Evolutionary conservation across 2,329 filamentous ascomycete species (phyloP).

Genomic region (Sporothrix sp.): DNA sequence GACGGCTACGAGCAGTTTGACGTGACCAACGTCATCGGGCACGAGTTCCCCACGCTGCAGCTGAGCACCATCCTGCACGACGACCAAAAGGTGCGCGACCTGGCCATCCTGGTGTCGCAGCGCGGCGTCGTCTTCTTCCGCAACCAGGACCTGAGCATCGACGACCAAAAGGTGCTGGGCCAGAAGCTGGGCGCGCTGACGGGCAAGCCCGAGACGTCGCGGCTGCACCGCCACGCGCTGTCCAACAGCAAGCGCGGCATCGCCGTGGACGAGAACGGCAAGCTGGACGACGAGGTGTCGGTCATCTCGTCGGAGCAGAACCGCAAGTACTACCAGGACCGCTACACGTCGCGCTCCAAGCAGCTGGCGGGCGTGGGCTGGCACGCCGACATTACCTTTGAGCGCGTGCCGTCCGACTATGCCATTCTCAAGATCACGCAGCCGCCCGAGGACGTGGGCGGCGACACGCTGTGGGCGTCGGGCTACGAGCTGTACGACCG

Average conservation of each 20-base stretch:
- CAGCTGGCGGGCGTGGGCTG: constrained; percentile 29
- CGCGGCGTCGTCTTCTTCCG: constrained; percentile 59
- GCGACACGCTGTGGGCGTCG: constrained; percentile 53
- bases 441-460: constrained; percentile 33
- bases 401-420: constrained; percentile 37
- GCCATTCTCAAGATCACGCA: constrained; percentile 34
- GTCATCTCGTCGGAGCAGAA: constrained; percentile 36
- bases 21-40: constrained; percentile 41
- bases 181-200: constrained; percentile 38
- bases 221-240: constrained; percentile 37
- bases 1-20: constrained; percentile 26
- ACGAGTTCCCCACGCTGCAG: constrained; percentile 34
- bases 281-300: constrained; percentile 38
- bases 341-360: constrained; percentile 23
- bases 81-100: constrained; percentile 41
- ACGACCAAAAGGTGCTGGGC: constrained; percentile 42
- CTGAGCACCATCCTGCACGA: constrained; percentile 27
- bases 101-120: constrained; percentile 43
- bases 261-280: constrained; percentile 33
- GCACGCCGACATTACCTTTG: constrained; percentile 42
- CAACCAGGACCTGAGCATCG: constrained; percentile 44
- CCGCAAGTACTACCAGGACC: constrained; percentile 30
- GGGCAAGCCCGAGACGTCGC: constrained; percentile 34
- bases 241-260: constrained; percentile 37
- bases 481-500: constrained; percentile 52